Percentiles rank a stretch among this genome's conserved stretches.
Evolutionary conservation across 441 rosid genomes (phyloP).

Genomic region (Pelargonium australe): DNA sequence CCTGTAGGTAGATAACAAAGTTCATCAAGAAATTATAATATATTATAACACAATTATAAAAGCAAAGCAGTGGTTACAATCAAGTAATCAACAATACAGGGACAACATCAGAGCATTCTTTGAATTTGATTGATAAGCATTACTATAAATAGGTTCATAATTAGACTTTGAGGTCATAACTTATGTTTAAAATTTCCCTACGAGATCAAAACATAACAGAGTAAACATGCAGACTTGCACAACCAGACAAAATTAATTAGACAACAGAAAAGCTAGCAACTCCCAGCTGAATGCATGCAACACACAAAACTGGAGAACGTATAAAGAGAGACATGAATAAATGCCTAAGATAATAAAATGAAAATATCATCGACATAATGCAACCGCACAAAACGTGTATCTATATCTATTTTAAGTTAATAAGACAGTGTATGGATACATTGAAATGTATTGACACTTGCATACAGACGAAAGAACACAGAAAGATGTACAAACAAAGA

Average conservation of each 20-base stretch:
- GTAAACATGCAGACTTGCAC: no score
- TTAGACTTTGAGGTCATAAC: no score
- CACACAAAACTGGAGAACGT: no score
- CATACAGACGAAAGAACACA: neutral
- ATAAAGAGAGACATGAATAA: no score
- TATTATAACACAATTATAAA: neutral
- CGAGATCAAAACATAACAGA: no score
- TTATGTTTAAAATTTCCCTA: no score
- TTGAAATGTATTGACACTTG: neutral
- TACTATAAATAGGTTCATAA: no score
- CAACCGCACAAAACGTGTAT: neutral
- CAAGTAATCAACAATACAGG: slow-evolving; percentile 1
- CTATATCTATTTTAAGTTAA: neutral
- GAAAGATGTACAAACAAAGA: neutral
- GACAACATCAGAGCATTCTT: neutral
- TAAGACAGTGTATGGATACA: neutral
- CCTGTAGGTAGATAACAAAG: slow-evolving; percentile 34
- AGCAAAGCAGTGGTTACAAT: neutral
- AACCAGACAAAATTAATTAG: no score
- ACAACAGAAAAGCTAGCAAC: no score
- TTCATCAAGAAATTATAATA: neutral
- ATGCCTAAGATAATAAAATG: no score
- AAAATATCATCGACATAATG: no score
- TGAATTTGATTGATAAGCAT: neutral
- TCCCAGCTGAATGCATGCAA: no score